Conservation (phyloP, 768 basidiomycete genomes). For the Mycena epipterygia region DNA sequence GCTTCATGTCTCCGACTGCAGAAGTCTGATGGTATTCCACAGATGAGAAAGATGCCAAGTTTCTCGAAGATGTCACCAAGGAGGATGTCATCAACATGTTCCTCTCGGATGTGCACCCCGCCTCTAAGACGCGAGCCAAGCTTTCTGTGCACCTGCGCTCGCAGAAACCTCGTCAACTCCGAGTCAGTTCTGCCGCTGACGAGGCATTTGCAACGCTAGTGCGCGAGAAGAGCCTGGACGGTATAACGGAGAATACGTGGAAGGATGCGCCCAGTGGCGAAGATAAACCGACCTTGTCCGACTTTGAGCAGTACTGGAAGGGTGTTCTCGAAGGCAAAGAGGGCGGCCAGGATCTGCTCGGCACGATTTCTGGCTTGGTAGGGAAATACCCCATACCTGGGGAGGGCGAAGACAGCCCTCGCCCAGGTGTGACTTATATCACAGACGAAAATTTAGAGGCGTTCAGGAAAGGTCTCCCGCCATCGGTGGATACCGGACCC, state of each 20-base stretch:
- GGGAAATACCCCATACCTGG: constrained; percentile 68
- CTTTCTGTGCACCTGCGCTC: constrained; percentile 87
- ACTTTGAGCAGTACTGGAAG: constrained; percentile 78
- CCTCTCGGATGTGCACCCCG: constrained; percentile 76
- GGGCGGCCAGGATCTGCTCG: constrained; percentile 61
- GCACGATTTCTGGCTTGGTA: constrained; percentile 69
- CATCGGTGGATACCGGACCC: constrained; percentile 72
- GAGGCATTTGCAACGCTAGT: constrained; percentile 72
- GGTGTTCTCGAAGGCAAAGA: constrained; percentile 56
- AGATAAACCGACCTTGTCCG: constrained; percentile 66
- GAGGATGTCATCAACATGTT: constrained; percentile 82
- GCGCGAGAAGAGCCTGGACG: constrained; percentile 58
- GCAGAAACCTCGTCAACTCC: constrained; percentile 70
- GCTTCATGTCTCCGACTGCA: background rate
- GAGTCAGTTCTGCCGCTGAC: constrained; percentile 74
- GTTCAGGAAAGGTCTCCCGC: constrained; percentile 73
- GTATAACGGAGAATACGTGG: constrained; percentile 65
- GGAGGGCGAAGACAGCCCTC: constrained; percentile 61
- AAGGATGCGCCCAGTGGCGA: constrained; percentile 66
- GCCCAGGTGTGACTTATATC: constrained; percentile 69
- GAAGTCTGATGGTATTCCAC: constrained; percentile 30
- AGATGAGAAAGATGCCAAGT: constrained; percentile 83
- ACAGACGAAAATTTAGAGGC: constrained; percentile 71
- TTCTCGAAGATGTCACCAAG: constrained; percentile 77
- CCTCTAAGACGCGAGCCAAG: constrained; percentile 80